These are phyloP conservation scores for Trichoderma asperelloides DNA, from an alignment of 495 filamentous ascomycete species.

Conservation along the genomic window DNA sequence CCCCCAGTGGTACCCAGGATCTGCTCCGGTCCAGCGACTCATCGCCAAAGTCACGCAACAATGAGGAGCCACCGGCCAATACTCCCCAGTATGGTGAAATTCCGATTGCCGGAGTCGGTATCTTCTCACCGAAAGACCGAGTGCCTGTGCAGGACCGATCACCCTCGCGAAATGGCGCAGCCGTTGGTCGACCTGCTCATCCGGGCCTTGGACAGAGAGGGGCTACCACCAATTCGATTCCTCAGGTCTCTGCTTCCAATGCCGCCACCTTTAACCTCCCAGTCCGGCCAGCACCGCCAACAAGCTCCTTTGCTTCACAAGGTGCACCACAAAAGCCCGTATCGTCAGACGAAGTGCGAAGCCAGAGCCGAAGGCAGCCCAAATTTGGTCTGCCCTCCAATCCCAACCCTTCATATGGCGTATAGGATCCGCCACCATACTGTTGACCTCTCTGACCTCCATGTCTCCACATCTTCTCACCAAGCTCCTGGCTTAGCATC, in stretches of 20 bases:
- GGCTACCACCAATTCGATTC: slow-evolving; percentile 33
- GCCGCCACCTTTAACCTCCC: slow-evolving; percentile 36
- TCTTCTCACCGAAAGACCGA: slow-evolving; percentile 30
- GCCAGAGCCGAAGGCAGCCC: slow-evolving; percentile 30
- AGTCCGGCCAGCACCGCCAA: slow-evolving; percentile 37
- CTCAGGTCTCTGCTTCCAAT: slow-evolving; percentile 17
- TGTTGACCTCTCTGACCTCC: slow-evolving; percentile 6
- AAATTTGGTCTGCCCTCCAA: slow-evolving; percentile 31
- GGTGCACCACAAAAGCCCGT: slow-evolving; percentile 37
- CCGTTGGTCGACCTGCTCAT: slow-evolving; percentile 37
- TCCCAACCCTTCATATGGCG: slow-evolving; percentile 22
- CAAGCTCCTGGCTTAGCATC: neutral
- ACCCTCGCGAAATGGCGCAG: slow-evolving; percentile 35
- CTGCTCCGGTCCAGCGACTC: slow-evolving; percentile 47
- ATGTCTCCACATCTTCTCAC: neutral
- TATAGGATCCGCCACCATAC: slow-evolving; percentile 15
- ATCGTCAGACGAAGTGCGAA: slow-evolving; percentile 27
- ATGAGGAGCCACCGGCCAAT: slow-evolving; percentile 30
- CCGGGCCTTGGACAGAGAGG: slow-evolving; percentile 42
- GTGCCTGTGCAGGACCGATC: slow-evolving; percentile 30
- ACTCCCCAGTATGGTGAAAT: slow-evolving; percentile 62
- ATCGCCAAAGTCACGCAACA: slow-evolving; percentile 25
- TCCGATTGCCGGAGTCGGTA: slow-evolving; percentile 48
- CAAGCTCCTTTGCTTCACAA: slow-evolving; percentile 30
- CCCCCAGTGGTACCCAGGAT: slow-evolving; percentile 44